Evolutionary conservation across 2,329 filamentous ascomycete genomes (phyloP).

Genomic region (Venturia oleaginea): DNA sequence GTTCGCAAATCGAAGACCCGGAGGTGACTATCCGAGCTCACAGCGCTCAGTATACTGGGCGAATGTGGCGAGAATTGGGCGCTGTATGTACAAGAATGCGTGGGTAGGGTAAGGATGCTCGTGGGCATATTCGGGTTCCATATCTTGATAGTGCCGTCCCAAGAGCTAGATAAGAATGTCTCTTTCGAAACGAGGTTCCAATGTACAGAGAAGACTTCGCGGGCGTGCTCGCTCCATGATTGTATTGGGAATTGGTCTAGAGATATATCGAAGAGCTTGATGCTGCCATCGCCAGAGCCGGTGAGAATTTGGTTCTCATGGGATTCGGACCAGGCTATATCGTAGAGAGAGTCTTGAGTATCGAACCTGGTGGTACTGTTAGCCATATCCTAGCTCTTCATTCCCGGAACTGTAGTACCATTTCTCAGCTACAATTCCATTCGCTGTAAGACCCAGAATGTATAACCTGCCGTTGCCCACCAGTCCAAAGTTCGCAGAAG

Average conservation of each 20-base stretch:
- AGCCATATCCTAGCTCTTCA: conserved; percentile 3
- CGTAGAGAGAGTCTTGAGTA: conserved; percentile 94
- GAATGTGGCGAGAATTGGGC: conserved; percentile 85
- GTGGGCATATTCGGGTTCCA: conserved; percentile 74
- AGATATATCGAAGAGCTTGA: conserved; percentile 86
- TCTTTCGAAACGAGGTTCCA: conserved; percentile 92
- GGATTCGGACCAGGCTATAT: conserved; percentile 88
- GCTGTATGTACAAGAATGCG: conserved; percentile 90
- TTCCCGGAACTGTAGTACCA: conserved; percentile 43
- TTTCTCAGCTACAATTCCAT: conserved; percentile 78
- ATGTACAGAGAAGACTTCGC: conserved; percentile 84
- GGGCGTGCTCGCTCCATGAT: conserved; percentile 86
- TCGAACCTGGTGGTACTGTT: conserved; percentile 58
- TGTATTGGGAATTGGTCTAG: conserved; percentile 78
- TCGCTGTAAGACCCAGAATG: conserved; percentile 70
- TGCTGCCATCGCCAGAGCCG: conserved; percentile 83
- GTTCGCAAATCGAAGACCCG: conserved; percentile 88
- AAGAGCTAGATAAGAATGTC: conserved; percentile 81
- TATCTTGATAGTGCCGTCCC: conserved; percentile 94
- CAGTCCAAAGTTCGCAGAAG: conserved; percentile 91
- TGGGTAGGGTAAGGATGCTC: conserved; percentile 76
- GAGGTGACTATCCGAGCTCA: conserved; percentile 80
- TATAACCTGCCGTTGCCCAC: conserved; percentile 92
- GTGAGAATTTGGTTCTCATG: conserved; percentile 91
- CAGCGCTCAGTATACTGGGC: conserved; percentile 75